These are phyloP conservation scores for Kondoa malvinella DNA, from an alignment of 768 basidiomycete genomes.

Conservation along the genomic window DNA sequence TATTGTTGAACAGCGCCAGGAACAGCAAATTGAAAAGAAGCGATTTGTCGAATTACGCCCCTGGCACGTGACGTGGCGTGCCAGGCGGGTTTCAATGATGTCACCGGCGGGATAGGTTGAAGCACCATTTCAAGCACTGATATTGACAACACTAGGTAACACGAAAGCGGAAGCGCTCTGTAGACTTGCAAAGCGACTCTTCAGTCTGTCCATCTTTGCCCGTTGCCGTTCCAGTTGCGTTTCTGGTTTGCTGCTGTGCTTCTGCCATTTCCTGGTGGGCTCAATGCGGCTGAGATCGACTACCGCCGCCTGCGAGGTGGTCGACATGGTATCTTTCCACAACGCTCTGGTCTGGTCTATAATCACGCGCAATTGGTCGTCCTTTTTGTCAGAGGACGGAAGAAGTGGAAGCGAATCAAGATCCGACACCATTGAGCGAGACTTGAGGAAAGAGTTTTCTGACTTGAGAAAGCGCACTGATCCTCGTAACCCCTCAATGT, in stretches of 20 bases:
- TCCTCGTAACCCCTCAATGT: conserved; percentile 80
- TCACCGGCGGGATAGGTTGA: background rate
- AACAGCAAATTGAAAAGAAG: no score
- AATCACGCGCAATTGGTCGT: conserved; percentile 32
- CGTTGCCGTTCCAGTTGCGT: conserved; percentile 23
- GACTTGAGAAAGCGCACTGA: conserved; percentile 81
- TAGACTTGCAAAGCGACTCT: background rate
- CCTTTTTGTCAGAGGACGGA: conserved; percentile 2
- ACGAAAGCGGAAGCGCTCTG: no score
- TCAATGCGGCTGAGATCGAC: conserved; percentile 47
- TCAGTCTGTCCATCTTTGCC: conserved; percentile 9
- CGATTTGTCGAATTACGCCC: no score
- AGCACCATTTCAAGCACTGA: background rate
- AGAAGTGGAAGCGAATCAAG: conserved; percentile 48
- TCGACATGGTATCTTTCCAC: conserved; percentile 72
- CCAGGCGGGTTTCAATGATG: background rate
- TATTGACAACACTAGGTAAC: background rate
- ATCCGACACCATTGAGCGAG: conserved; percentile 71
- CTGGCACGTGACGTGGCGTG: background rate
- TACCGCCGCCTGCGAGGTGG: conserved; percentile 63
- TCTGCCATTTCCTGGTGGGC: conserved; percentile 7
- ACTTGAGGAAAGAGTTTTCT: conserved; percentile 85
- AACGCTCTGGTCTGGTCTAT: conserved; percentile 67
- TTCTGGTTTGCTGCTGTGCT: conserved; percentile 14
- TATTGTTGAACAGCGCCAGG: no score